Percentiles rank a stretch among this genome's conserved stretches.
phyloP scores from a whole-genome alignment of 805 yeast genomes.

The Torulaspora quercuum region DNA sequence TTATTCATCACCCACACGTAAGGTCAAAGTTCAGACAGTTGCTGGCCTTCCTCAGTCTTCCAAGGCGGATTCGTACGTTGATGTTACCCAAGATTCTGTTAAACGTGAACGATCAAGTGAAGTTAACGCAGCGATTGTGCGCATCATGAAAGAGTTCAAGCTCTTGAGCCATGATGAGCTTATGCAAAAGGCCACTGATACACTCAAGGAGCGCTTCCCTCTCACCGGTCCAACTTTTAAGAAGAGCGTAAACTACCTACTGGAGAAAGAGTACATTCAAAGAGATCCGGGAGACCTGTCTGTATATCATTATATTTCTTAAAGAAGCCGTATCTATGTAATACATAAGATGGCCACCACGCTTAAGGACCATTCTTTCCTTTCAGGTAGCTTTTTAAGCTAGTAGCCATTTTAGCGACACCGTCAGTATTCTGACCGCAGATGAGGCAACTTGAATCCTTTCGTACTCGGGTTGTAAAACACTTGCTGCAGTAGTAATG shows the following conservation, averaged over 20 bases:
- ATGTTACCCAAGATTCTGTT: slow-evolving; percentile 52
- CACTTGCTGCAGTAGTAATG: slow-evolving; percentile 66
- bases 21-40: slow-evolving; percentile 71
- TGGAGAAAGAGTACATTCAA: slow-evolving; percentile 78
- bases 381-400: slow-evolving; percentile 30
- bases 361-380: too few relatives aligned
- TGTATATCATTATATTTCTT: slow-evolving; percentile 40
- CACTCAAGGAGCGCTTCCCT: slow-evolving; percentile 58
- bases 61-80: slow-evolving; percentile 18
- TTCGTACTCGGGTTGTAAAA: slow-evolving; percentile 47
- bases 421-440: slow-evolving; percentile 64
- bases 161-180: slow-evolving; percentile 59
- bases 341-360: background rate
- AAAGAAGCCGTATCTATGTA: background rate
- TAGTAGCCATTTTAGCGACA: slow-evolving; percentile 50
- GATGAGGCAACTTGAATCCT: slow-evolving; percentile 46
- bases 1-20: slow-evolving; percentile 63
- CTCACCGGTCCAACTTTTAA: slow-evolving; percentile 68
- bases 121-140: slow-evolving; percentile 80
- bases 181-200: slow-evolving; percentile 60
- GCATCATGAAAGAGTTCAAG: slow-evolving; percentile 79
- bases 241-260: slow-evolving; percentile 64
- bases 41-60: slow-evolving; percentile 11
- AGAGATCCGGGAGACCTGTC: slow-evolving; percentile 61
- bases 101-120: slow-evolving; percentile 62